phyloP scores from a whole-genome alignment of 2,329 filamentous ascomycete species.

The Tolypocladium ophioglossoides region DNA sequence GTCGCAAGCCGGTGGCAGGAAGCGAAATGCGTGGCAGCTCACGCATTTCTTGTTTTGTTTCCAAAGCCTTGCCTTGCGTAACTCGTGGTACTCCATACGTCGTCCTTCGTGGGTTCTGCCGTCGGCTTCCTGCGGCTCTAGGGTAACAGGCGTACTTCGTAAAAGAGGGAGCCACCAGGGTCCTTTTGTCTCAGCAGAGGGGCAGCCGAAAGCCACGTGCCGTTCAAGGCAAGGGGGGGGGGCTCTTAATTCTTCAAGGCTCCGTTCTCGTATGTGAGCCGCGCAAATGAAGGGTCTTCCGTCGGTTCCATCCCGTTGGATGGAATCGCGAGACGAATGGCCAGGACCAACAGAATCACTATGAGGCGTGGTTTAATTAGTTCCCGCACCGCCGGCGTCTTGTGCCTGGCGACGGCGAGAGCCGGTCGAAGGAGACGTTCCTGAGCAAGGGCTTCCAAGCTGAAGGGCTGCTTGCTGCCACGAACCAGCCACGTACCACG shows the following conservation, averaged over 20 bases:
- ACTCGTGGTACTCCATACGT: too few species aligned
- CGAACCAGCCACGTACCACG: not conserved
- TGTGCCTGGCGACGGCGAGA: not conserved
- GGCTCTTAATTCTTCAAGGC: too few species aligned
- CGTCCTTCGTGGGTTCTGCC: too few species aligned
- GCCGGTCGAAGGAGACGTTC: not conserved
- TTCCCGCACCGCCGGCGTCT: too few species aligned
- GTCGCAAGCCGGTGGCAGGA: not conserved
- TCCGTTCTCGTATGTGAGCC: too few species aligned
- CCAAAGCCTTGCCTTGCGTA: not conserved
- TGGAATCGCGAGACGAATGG: not conserved
- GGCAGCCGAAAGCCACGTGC: not conserved
- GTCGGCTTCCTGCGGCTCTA: not conserved
- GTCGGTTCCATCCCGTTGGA: not conserved
- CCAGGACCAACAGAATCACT: not conserved
- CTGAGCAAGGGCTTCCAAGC: not conserved
- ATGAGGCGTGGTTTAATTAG: not conserved
- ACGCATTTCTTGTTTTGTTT: not conserved
- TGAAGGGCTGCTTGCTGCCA: not conserved
- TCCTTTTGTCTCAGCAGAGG: not conserved
- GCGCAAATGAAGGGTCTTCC: not conserved
- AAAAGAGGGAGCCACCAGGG: too few species aligned
- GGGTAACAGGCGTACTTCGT: too few species aligned
- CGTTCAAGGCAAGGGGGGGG: not conserved
- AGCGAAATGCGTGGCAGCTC: not conserved